A percentile compares a stretch with the other conserved stretches of the same genome.
These are phyloP conservation scores for Gardenia jasminoides DNA, from an alignment of 257 asterid species.

Conservation along the genomic window DNA sequence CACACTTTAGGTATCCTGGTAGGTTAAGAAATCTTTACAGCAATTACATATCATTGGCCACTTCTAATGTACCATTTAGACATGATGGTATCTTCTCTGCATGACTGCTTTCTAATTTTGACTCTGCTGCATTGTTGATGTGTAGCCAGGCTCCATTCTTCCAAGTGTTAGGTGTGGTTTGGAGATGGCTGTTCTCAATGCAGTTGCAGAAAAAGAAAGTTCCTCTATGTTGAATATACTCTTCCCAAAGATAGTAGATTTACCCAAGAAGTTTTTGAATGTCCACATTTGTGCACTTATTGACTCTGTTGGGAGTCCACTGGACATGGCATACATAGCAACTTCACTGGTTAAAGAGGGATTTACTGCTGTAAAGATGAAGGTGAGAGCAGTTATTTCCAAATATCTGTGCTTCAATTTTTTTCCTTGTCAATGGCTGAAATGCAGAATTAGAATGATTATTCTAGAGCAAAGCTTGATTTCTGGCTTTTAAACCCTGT, in stretches of 20 bases:
- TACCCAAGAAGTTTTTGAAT: slow-evolving; percentile 26
- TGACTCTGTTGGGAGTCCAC: slow-evolving; percentile 71
- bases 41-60: background rate
- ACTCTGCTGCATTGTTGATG: too few species aligned
- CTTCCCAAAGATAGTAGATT: slow-evolving; percentile 40
- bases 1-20: slow-evolving; percentile 77
- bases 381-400: slow-evolving; percentile 32
- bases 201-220: slow-evolving; percentile 64
- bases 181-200: slow-evolving; percentile 92
- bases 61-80: background rate
- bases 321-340: slow-evolving; percentile 67
- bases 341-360: slow-evolving; percentile 73
- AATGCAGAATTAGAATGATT: background rate
- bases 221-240: slow-evolving; percentile 62
- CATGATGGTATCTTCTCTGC: background rate
- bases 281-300: slow-evolving; percentile 81
- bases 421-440: background rate
- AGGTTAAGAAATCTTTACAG: slow-evolving; percentile 27
- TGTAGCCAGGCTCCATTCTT: slow-evolving; percentile 76
- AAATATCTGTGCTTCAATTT: too few species aligned
- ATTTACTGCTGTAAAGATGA: slow-evolving; percentile 74
- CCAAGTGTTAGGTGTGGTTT: slow-evolving; percentile 95
- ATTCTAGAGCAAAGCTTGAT: background rate
- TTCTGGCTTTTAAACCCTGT: background rate
- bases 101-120: background rate